phyloP scores from a whole-genome alignment of 1,139 yeast species.

The Hansenula anomala region DNA sequence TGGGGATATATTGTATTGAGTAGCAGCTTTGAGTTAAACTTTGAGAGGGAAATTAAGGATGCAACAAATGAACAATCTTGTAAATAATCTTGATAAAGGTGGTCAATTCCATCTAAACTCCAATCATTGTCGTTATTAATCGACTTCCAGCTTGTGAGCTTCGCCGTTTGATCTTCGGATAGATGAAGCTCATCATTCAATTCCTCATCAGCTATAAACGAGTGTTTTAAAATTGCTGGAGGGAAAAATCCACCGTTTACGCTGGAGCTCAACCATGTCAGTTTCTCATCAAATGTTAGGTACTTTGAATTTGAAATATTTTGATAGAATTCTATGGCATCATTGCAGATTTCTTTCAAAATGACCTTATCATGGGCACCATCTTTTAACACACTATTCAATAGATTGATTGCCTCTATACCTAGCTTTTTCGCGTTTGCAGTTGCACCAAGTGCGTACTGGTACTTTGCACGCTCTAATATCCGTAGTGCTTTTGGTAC shows the following conservation, averaged over 20 bases:
- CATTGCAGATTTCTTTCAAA: conserved; percentile 1
- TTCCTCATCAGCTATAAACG: conserved; percentile 17
- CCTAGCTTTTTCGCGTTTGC: conserved; percentile 6
- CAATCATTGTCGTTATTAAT: conserved; percentile 22
- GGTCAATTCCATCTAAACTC: conserved; percentile 26
- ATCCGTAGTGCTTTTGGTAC: conserved; percentile 6
- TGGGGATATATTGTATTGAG: conserved; percentile 28
- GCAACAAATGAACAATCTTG: conserved; percentile 80
- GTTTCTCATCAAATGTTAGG: conserved; percentile 22
- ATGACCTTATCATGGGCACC: background rate
- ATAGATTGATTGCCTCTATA: conserved; percentile 3
- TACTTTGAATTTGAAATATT: conserved; percentile 3
- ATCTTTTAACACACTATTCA: conserved; percentile 16
- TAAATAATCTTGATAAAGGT: conserved; percentile 47
- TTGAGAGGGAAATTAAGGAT: conserved; percentile 44
- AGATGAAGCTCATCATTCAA: conserved; percentile 6
- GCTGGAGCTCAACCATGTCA: conserved; percentile 43
- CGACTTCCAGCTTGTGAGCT: conserved; percentile 16
- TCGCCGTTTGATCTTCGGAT: conserved; percentile 7
- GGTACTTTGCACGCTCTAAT: conserved; percentile 6
- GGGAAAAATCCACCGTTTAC: conserved; percentile 28
- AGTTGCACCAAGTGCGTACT: conserved; percentile 4
- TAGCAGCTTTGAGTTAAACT: conserved; percentile 16
- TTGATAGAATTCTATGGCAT: conserved; percentile 10
- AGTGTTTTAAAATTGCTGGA: conserved; percentile 27